Evolutionary conservation across 2,329 filamentous ascomycete genomes (phyloP), one percentile per base, ranked within the genome.

Genomic region (Aureobasidium leucospermi): DNA sequence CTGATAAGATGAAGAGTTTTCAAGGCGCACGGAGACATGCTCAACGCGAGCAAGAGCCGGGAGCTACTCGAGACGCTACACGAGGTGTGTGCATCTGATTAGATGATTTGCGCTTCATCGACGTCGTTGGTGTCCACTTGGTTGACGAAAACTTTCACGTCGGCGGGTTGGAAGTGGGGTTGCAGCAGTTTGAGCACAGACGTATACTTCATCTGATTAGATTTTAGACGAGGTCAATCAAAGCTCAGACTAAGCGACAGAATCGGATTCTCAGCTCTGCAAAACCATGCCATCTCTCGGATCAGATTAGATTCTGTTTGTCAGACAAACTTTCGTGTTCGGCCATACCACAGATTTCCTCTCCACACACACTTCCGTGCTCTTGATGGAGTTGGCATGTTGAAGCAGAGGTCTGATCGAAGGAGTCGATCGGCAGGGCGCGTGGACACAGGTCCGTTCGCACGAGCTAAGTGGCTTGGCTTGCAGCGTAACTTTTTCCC

Each of bases 271-370:
- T 32, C 36, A 32, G 38, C 15, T 16, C n/a, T 6, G 1, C 15
- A n/a, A 15, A 13, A 51, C 6, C 8, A 32, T 1, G 13, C 13
- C 23, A 13, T 11, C 31, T n/a, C 8, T 41, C 49, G 49, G 49
- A 53, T 56, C 52, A 13, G 41, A 56, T 56, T 36, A 56, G 36
- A 56, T 56, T 34, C 11, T 16, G 23, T 39, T 19, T 51, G 48
- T 51, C 48, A 51, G 11, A 10, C 34, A 19, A 36, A 82, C 61
- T 66, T 79, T 80, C 1, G 75, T 77, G 32, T 76, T 74, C 49
- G 75, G 74, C 78, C 78, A 81, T 23, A 74, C 65, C 23, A 79
- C 78, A 64, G 74, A 70, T 65, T 75, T 70, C 70, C 80, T 81
- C 67, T 77, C 72, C 36, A 75, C 74, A 73, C 7, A 80, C 80